Conservation (phyloP, 192 early-diverging fungal genomes). For the Funneliformis mosseae region DNA sequence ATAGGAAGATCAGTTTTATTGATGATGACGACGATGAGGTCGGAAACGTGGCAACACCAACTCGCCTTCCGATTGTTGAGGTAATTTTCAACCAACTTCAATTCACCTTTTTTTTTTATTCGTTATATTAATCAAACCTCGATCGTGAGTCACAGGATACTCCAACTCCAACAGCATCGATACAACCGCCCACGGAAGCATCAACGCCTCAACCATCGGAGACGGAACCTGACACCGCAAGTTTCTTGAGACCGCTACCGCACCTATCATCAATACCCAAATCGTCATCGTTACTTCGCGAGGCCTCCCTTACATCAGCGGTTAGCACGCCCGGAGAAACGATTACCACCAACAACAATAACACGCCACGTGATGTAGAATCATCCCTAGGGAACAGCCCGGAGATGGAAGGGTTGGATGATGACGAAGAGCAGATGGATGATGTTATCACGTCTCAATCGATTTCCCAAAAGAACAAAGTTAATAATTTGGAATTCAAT, state of each 20-base stretch:
- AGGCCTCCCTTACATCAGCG: conserved; percentile 18
- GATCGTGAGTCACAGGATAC: conserved; percentile 18
- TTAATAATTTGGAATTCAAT: background rate
- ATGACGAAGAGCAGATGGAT: background rate
- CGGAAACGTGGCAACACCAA: background rate
- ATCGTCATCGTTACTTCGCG: conserved; percentile 14
- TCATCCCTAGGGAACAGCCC: conserved; percentile 1
- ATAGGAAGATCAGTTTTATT: conserved; percentile 46
- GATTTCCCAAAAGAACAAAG: background rate
- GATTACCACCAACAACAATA: conserved; percentile 18
- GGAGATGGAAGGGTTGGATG: conserved; percentile 19
- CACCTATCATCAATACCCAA: background rate
- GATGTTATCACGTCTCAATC: background rate
- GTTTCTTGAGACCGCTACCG: conserved; percentile 12
- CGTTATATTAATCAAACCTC: background rate
- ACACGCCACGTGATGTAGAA: conserved; percentile 18
- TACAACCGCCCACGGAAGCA: conserved; percentile 27
- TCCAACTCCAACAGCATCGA: conserved; percentile 27
- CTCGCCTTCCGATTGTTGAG: background rate
- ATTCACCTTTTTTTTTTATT: background rate
- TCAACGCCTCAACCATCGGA: conserved; percentile 34
- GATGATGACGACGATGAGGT: conserved; percentile 48
- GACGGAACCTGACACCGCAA: conserved; percentile 12
- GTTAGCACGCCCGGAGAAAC: conserved; percentile 20
- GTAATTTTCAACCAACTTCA: background rate